Evolutionary conservation across 108 stramenopile species (phyloP).

Genomic region (Fragilariopsis cylindrus): DNA sequence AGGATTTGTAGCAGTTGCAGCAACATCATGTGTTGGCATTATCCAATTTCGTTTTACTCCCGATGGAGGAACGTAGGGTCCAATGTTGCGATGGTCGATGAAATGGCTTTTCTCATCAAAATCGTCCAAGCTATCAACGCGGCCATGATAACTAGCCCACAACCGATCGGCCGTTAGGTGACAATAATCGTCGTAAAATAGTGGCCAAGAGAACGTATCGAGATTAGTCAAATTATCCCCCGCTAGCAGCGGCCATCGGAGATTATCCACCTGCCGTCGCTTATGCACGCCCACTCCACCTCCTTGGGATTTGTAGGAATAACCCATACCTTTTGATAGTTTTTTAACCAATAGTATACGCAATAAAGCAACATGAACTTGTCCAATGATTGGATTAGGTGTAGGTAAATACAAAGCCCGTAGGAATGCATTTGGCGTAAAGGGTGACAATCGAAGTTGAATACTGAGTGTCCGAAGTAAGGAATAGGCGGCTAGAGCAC

Average conservation of each 20-base stretch:
- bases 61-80: constrained; percentile 5
- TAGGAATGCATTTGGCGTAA: constrained; percentile 73
- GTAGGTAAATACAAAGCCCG: constrained; percentile 64
- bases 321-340: constrained; percentile 42
- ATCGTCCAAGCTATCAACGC: constrained; percentile 1
- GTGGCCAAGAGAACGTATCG: constrained; percentile 75
- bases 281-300: constrained; percentile 19
- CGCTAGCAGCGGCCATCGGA: constrained; percentile 47
- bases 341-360: constrained; percentile 52
- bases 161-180: constrained; percentile 65
- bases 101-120: not conserved
- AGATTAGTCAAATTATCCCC: constrained; percentile 78
- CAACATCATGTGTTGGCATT: too few relatives aligned
- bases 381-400: constrained; percentile 64
- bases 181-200: constrained; percentile 83
- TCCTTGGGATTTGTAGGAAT: constrained; percentile 49
- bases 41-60: constrained; percentile 3
- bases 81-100: constrained; percentile 39
- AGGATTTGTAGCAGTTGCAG: not conserved
- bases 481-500: constrained; percentile 73
- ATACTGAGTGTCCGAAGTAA: constrained; percentile 74
- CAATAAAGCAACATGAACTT: constrained; percentile 71
- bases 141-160: constrained; percentile 37
- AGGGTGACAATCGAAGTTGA: constrained; percentile 69
- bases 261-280: constrained; percentile 38